Percentiles rank a stretch among this genome's conserved stretches.
phyloP scores from a whole-genome alignment of 805 yeast species.

The Zygosaccharomyces gambellarensis region DNA sequence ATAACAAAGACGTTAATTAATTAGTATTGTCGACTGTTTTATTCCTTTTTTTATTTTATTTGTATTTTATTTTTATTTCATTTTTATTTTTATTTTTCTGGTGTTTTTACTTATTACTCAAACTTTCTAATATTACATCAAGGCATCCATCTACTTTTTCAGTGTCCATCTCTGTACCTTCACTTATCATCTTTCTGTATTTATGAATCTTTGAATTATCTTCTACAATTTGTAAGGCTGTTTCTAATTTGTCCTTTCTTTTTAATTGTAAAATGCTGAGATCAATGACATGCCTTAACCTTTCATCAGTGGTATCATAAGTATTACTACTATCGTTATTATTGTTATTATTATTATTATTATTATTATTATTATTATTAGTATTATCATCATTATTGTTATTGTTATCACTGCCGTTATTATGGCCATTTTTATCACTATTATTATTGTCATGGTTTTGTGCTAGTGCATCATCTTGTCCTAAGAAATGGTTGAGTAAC shows the following conservation, averaged over 20 bases:
- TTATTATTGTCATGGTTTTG: background rate
- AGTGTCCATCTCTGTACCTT: constrained; percentile 61
- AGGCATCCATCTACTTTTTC: constrained; percentile 64
- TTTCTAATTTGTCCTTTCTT: constrained; percentile 35
- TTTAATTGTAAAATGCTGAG: constrained; percentile 43
- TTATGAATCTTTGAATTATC: constrained; percentile 55
- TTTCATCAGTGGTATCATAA: constrained; percentile 16
- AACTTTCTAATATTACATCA: constrained; percentile 47
- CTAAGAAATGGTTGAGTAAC: constrained; percentile 7
- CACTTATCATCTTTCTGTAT: constrained; percentile 62
- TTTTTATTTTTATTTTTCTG: background rate
- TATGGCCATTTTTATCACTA: too few relatives aligned
- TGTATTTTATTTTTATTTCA: background rate
- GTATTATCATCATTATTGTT: background rate
- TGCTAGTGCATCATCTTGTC: constrained; percentile 1
- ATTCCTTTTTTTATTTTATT: background rate
- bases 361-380: too few relatives aligned
- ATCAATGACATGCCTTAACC: constrained; percentile 23
- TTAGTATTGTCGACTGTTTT: background rate
- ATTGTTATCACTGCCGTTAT: background rate
- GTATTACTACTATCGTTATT: background rate
- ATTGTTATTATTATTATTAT: constrained; percentile 14
- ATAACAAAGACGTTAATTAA: constrained; percentile 2
- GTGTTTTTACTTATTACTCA: constrained; percentile 10
- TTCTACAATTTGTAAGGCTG: constrained; percentile 34